A percentile compares a stretch with the other conserved stretches of the same genome.
Conservation (phyloP, 192 early-diverging fungal genomes). For the Umbelopsis ramanniana region DNA sequence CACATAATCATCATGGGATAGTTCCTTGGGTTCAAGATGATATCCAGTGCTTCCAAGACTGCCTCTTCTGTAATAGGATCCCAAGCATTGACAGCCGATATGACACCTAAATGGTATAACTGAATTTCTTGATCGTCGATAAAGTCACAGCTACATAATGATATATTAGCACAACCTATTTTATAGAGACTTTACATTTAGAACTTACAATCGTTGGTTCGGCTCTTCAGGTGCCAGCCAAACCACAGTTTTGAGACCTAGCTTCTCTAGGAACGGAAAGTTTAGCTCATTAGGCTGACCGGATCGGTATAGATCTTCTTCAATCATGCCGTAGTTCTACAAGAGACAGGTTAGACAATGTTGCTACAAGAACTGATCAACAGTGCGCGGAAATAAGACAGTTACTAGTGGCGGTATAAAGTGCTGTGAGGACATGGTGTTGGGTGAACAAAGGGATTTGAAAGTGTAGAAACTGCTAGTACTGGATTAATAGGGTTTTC, state of each 20-base stretch:
- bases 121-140: constrained; percentile 98
- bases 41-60: constrained; percentile 86
- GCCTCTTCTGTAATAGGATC: constrained; percentile 98
- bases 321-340: constrained; percentile 97
- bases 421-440: constrained; percentile 69
- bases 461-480: too few species aligned
- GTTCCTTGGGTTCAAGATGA: constrained; percentile 85
- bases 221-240: constrained; percentile 98
- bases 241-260: constrained; percentile 91
- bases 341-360: constrained; percentile 7
- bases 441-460: background rate
- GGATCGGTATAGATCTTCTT: constrained; percentile 95
- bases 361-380: background rate
- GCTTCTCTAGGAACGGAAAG: constrained; percentile 97
- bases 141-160: constrained; percentile 78
- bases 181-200: background rate
- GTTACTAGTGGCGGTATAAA: constrained; percentile 78
- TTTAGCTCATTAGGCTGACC: constrained; percentile 99
- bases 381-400: background rate
- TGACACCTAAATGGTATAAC: constrained; percentile 88
- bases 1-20: constrained; percentile 99
- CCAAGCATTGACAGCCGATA: constrained; percentile 87
- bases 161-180: constrained; percentile 13
- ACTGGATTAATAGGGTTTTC: too few species aligned
- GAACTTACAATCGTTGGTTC: constrained; percentile 84